phyloP scores from a whole-genome alignment of 192 early-diverging fungal genomes.

The Bifiguratus adelaidae region DNA sequence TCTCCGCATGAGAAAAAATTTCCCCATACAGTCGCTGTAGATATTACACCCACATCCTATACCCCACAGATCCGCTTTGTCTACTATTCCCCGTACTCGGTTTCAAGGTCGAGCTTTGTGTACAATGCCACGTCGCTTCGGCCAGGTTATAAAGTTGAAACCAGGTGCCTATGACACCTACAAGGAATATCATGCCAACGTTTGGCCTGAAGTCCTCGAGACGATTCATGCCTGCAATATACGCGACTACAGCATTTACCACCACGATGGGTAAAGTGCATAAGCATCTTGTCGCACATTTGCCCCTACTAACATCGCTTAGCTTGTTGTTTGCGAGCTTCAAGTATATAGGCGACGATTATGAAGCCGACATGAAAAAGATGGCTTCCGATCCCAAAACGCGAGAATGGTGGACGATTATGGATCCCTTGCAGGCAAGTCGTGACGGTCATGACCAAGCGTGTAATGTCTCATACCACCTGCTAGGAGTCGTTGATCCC shows the following conservation, averaged over 20 bases:
- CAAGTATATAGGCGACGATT: neutral
- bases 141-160: neutral
- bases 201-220: neutral
- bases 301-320: neutral
- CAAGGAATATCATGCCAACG: neutral
- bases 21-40: too few species aligned
- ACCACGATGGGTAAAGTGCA: neutral
- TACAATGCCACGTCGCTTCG: conserved; percentile 1
- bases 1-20: too few species aligned
- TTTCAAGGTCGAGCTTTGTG: too few species aligned
- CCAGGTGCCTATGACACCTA: conserved; percentile 1
- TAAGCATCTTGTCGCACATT: neutral
- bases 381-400: neutral
- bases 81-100: too few species aligned
- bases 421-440: neutral
- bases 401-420: neutral
- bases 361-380: neutral
- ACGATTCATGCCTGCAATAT: neutral
- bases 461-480: neutral
- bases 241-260: neutral
- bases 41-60: too few species aligned
- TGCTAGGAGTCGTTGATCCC: neutral
- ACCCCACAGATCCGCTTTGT: too few species aligned
- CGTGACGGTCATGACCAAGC: neutral
- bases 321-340: neutral